Conservation (phyloP, 2,329 filamentous ascomycete species). For the Trichothecium sympodiale region DNA sequence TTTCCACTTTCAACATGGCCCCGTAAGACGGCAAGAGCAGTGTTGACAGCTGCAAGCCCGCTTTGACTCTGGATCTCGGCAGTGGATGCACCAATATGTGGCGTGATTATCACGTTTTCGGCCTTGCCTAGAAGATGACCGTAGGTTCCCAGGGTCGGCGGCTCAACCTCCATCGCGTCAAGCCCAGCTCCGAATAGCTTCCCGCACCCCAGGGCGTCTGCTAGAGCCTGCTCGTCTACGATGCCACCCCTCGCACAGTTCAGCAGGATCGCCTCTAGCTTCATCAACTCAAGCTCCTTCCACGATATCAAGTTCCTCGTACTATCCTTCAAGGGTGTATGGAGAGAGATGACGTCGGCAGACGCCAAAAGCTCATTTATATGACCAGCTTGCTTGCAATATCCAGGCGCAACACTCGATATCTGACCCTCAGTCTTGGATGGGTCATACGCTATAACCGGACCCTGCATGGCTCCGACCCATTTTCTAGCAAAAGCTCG, state of each 20-base stretch:
- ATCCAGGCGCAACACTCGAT: constrained; percentile 10
- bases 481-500: constrained; percentile 23
- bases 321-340: constrained; percentile 16
- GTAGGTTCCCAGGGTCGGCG: constrained; percentile 17
- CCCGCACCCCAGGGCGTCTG: constrained; percentile 14
- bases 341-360: constrained; percentile 21
- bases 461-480: constrained; percentile 20
- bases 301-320: constrained; percentile 19
- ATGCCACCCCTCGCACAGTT: constrained; percentile 25
- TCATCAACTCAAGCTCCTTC: constrained; percentile 18
- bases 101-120: constrained; percentile 55
- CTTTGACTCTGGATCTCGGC: constrained; percentile 18
- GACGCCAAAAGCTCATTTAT: constrained; percentile 17
- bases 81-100: constrained; percentile 37
- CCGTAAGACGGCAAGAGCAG: neutral
- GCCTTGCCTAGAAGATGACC: constrained; percentile 60
- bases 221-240: constrained; percentile 21
- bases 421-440: constrained; percentile 17
- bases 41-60: constrained; percentile 13
- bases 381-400: too few relatives aligned
- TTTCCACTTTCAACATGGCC: neutral
- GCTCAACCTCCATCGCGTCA: constrained; percentile 20
- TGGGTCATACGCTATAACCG: constrained; percentile 24
- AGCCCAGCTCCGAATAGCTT: constrained; percentile 22
- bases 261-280: constrained; percentile 21